A percentile compares a stretch with the other conserved stretches of the same genome.
phyloP scores from a whole-genome alignment of 1,139 yeast species.

The Saccharomyces pastorianus region DNA sequence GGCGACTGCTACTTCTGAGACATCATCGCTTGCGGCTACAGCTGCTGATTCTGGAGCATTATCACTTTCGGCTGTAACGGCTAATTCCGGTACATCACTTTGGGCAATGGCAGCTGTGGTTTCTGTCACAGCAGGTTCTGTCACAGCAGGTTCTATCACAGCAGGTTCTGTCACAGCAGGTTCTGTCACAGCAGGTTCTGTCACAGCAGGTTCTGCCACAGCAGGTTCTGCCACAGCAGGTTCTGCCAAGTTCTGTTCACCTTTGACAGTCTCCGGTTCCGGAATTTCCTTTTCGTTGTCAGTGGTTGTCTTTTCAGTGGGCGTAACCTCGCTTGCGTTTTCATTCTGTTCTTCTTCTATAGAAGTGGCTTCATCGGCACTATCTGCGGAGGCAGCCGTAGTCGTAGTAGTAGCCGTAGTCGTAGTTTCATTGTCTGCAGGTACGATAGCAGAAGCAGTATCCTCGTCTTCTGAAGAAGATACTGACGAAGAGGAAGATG shows the following conservation, averaged over 20 bases:
- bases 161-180: too few relatives aligned
- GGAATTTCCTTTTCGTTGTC: not conserved
- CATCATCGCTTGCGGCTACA: not conserved
- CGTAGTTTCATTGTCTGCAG: conserved; percentile 1
- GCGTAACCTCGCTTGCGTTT: not conserved
- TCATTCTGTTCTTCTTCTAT: not conserved
- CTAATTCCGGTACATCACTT: not conserved
- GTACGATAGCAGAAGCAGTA: not conserved
- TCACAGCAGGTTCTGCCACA: too few relatives aligned
- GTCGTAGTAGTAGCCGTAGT: not conserved
- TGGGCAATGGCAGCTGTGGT: not conserved
- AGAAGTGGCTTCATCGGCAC: not conserved
- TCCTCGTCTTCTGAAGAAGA: not conserved
- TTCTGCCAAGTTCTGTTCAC: not conserved
- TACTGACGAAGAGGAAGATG: not conserved
- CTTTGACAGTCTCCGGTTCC: not conserved
- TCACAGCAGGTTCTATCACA: too few relatives aligned
- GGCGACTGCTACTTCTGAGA: too few relatives aligned
- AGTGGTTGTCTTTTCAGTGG: not conserved
- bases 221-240: not conserved
- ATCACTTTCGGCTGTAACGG: not conserved
- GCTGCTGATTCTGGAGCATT: conserved; percentile 4
- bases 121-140: too few relatives aligned
- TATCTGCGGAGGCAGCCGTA: not conserved
- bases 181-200: too few relatives aligned